Base-by-base conservation (phyloP, 2,329 filamentous ascomycete genomes). In the Pseudogymnoascus sp. region DNA sequence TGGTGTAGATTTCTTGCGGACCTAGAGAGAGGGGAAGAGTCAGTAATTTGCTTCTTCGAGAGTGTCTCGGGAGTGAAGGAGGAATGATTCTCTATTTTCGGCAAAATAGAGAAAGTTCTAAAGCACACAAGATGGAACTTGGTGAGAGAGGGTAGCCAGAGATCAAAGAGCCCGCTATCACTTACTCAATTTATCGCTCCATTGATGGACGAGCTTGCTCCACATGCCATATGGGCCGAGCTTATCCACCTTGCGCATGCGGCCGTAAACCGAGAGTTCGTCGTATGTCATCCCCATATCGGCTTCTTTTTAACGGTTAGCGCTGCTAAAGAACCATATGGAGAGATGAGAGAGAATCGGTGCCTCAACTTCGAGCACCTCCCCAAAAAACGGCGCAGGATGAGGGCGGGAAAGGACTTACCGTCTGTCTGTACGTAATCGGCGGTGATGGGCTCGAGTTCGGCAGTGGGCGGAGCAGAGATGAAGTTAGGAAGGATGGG, bases 401-500 rank as follows among this genome's bases (percentile, higher is more conserved):
- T 36, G n/a, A 36, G 35, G 14, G 35, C 35, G 35, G 35, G 35
- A 36, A 36, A n/a, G 14, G 35, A n/a, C 35, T 36, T 36, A 36
- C 35, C 35, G 25, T 81, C 78, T 23, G 70, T 73, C 65, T 81
- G 79, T 2, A 79, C 75, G 68, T 89, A 88, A 14, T 77, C 78
- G 1, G 81, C 78, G 0, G 86, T 87, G 58, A 89, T 83, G 5
- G 88, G 88, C 67, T 88, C 83, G 5, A 84, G 76, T 69, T 87
- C 85, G 3, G 85, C 84, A 0, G 84, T 86, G 3, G 85, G 85
- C 0, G 78, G 76, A 0, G 85, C 87, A 11, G 79, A 77, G 41
- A 92, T 73, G 75, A 92, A 92, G 8, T 84, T 80, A 6, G 83
- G 73, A 1, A 91, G 80, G 61, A 88, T 83, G 0, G 86, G 86